Evolutionary conservation across 139 green algal genomes (phyloP).

Genomic region (Chlorokybus atmophyticus): DNA sequence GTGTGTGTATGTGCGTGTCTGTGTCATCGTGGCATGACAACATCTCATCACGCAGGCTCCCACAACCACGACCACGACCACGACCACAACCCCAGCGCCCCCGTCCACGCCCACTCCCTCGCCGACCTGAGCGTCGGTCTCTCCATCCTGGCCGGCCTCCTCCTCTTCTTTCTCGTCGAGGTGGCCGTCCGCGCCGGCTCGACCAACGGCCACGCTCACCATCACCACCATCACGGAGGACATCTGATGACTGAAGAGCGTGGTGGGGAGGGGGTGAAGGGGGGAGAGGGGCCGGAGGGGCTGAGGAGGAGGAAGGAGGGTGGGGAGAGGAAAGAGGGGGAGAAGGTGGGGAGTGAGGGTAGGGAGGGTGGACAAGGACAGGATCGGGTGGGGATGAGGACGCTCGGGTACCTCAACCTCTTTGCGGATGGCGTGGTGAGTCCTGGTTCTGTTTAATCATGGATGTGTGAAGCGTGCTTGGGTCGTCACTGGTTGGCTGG

Average conservation of each 20-base stretch:
- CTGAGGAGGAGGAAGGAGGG: background rate
- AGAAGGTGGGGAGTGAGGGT: slow-evolving; percentile 3
- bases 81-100: background rate
- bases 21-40: too few species aligned
- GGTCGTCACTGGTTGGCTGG: background rate
- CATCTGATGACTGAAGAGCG: background rate
- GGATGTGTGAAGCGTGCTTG: background rate
- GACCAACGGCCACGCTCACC: slow-evolving; percentile 5
- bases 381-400: background rate
- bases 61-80: background rate
- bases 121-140: slow-evolving; percentile 6
- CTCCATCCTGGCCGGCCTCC: slow-evolving; percentile 10
- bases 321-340: slow-evolving; percentile 5
- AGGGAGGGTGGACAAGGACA: background rate
- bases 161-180: slow-evolving; percentile 26
- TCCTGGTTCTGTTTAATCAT: background rate
- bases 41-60: too few species aligned
- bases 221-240: slow-evolving; percentile 2
- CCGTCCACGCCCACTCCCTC: slow-evolving; percentile 7
- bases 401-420: slow-evolving; percentile 30
- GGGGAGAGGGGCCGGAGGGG: slow-evolving; percentile 1
- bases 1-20: too few species aligned
- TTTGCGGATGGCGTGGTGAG: slow-evolving; percentile 29
- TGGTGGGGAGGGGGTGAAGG: background rate
- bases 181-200: slow-evolving; percentile 9